Conservation (phyloP, 805 yeast species). For the Schizosaccharomyces octosporus region DNA sequence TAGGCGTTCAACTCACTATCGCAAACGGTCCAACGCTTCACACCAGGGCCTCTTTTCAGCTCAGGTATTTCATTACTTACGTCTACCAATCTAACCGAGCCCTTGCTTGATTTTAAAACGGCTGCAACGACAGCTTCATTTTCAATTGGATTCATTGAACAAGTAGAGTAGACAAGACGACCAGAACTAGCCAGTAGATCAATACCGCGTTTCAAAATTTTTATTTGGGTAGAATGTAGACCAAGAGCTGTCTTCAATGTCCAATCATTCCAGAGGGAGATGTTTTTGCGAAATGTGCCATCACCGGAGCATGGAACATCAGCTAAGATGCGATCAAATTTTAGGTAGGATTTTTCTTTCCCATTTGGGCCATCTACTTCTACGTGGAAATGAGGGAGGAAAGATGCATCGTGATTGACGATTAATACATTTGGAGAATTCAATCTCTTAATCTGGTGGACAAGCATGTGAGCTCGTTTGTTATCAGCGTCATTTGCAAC, state of each 20-base stretch:
- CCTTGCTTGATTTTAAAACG: conserved; percentile 48
- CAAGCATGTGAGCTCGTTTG: conserved; percentile 90
- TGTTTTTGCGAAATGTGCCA: conserved; percentile 92
- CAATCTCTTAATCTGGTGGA: conserved; percentile 84
- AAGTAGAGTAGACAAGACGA: conserved; percentile 82
- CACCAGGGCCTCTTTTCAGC: conserved; percentile 48
- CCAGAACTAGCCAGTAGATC: conserved; percentile 77
- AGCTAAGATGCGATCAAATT: conserved; percentile 80
- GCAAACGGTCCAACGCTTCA: conserved; percentile 60
- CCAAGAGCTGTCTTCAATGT: conserved; percentile 72
- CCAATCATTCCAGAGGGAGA: conserved; percentile 93
- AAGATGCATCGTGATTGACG: conserved; percentile 90
- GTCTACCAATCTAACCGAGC: conserved; percentile 43
- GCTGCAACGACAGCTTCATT: conserved; percentile 93
- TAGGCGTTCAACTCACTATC: conserved; percentile 11
- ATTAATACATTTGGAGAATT: conserved; percentile 81
- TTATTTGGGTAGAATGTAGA: conserved; percentile 65
- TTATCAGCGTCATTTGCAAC: conserved; percentile 91
- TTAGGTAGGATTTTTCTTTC: conserved; percentile 20
- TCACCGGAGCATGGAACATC: conserved; percentile 99
- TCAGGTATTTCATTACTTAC: conserved; percentile 54
- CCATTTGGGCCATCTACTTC: not conserved
- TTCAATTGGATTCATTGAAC: conserved; percentile 87
- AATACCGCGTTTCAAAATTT: conserved; percentile 71
- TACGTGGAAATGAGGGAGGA: conserved; percentile 56